These are phyloP conservation scores for Ramaria rubella DNA, from an alignment of 768 basidiomycete species.

Conservation along the genomic window DNA sequence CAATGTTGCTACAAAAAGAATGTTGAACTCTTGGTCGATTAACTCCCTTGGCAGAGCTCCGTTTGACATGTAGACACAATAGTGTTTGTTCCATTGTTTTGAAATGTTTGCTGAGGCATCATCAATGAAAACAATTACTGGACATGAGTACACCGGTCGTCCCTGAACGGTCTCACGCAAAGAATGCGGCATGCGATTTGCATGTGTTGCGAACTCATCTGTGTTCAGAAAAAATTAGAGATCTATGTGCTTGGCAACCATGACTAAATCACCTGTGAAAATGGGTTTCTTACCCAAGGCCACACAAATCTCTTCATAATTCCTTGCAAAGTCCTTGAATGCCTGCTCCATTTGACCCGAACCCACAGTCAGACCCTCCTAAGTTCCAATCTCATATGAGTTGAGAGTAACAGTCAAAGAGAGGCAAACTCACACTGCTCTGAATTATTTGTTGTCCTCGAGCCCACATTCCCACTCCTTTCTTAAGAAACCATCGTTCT, in stretches of 20 bases:
- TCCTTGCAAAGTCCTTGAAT: not conserved
- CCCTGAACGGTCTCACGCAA: conserved; percentile 15
- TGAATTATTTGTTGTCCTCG: not conserved
- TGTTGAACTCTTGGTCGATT: conserved; percentile 26
- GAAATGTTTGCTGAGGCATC: conserved; percentile 31
- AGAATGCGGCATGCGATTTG: conserved; percentile 19
- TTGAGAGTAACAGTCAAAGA: not conserved
- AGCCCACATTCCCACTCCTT: conserved; percentile 5
- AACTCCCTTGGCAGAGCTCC: conserved; percentile 21
- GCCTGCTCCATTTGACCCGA: not conserved
- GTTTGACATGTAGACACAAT: conserved; percentile 12
- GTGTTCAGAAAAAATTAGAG: not conserved
- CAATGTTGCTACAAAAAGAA: conserved; percentile 27
- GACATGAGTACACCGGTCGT: conserved; percentile 17
- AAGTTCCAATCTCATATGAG: not conserved
- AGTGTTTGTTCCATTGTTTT: conserved; percentile 36
- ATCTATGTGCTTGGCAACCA: not conserved
- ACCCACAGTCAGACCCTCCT: not conserved
- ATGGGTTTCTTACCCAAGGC: not conserved
- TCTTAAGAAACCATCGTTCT: conserved; percentile 12
- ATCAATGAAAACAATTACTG: conserved; percentile 30
- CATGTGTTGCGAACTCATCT: conserved; percentile 5
- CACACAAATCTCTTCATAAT: not conserved
- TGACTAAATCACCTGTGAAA: not conserved
- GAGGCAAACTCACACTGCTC: not conserved